Evolutionary conservation across 1,284 basidiomycete species (phyloP).

Genomic region (Sphaerobolus stellatus): DNA sequence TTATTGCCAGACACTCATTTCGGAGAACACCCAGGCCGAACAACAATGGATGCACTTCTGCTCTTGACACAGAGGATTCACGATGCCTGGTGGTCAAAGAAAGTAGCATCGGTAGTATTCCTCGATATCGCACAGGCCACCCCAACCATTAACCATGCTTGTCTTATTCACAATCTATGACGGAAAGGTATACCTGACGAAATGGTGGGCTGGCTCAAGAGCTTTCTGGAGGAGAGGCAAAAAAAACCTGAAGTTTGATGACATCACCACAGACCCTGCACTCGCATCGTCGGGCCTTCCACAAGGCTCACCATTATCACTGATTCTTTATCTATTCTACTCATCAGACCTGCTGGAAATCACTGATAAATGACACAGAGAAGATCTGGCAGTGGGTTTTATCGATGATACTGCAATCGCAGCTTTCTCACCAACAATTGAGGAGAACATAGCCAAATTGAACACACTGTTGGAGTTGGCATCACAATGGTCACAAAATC

Average conservation of each 20-base stretch:
- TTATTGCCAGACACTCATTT: constrained; percentile 17
- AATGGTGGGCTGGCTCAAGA: constrained; percentile 5
- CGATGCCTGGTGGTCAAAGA: constrained; percentile 8
- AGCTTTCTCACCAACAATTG: constrained; percentile 5
- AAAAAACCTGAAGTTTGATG: constrained; percentile 12
- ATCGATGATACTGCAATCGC: constrained; percentile 10
- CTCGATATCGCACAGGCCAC: constrained; percentile 15
- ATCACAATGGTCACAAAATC: not conserved
- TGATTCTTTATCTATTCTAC: constrained; percentile 14
- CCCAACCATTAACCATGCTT: constrained; percentile 9
- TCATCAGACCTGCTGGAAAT: constrained; percentile 11
- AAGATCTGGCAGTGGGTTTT: constrained; percentile 1
- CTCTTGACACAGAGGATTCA: constrained; percentile 12
- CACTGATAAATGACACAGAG: not conserved
- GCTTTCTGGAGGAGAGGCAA: constrained; percentile 8
- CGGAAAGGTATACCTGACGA: constrained; percentile 2
- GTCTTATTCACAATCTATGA: constrained; percentile 10
- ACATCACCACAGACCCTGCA: constrained; percentile 7
- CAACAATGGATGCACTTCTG: constrained; percentile 16
- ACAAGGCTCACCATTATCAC: constrained; percentile 14
- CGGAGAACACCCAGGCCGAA: constrained; percentile 16
- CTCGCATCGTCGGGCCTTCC: constrained; percentile 7
- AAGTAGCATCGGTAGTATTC: constrained; percentile 10
- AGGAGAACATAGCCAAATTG: constrained; percentile 8
- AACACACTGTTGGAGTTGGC: not conserved